Percentiles rank a stretch among this genome's conserved stretches.
phyloP scores from a whole-genome alignment of 306 rosid genomes.

The Dryas alaskensis region DNA sequence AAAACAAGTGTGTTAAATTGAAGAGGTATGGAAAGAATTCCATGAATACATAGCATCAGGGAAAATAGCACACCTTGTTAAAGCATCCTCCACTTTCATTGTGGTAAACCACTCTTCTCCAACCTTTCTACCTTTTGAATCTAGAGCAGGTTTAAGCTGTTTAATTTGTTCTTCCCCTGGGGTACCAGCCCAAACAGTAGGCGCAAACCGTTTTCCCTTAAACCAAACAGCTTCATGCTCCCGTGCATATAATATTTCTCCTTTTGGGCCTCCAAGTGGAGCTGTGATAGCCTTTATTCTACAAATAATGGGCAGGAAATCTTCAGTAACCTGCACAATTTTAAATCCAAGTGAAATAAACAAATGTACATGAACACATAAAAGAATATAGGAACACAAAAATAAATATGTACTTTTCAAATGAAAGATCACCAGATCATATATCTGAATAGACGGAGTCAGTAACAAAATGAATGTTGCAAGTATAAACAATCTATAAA shows the following conservation, averaged over 20 bases:
- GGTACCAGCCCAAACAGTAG: slow-evolving; percentile 69
- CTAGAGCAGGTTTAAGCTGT: slow-evolving; percentile 80
- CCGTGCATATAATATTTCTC: slow-evolving; percentile 80
- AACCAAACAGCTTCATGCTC: slow-evolving; percentile 97
- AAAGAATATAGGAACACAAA: background rate
- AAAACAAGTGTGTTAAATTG: background rate
- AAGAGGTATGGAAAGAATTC: slow-evolving; percentile 10
- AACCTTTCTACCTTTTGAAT: slow-evolving; percentile 89
- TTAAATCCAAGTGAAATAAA: slow-evolving; percentile 12
- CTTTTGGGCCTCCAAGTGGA: slow-evolving; percentile 86
- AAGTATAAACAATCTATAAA: no score
- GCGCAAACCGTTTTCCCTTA: slow-evolving; percentile 79
- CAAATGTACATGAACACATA: background rate
- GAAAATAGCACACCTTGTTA: slow-evolving; percentile 53
- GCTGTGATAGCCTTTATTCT: slow-evolving; percentile 77
- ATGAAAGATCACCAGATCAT: background rate
- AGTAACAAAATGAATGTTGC: background rate
- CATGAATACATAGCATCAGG: background rate
- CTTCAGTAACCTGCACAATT: slow-evolving; percentile 69
- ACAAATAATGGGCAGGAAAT: slow-evolving; percentile 69
- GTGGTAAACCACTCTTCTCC: slow-evolving; percentile 98
- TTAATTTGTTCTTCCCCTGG: slow-evolving; percentile 88
- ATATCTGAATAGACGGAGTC: background rate
- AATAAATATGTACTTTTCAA: background rate
- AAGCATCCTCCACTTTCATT: slow-evolving; percentile 73